These are phyloP conservation scores for Penicillium lividum DNA, from an alignment of 495 filamentous ascomycete genomes.

Conservation along the genomic window DNA sequence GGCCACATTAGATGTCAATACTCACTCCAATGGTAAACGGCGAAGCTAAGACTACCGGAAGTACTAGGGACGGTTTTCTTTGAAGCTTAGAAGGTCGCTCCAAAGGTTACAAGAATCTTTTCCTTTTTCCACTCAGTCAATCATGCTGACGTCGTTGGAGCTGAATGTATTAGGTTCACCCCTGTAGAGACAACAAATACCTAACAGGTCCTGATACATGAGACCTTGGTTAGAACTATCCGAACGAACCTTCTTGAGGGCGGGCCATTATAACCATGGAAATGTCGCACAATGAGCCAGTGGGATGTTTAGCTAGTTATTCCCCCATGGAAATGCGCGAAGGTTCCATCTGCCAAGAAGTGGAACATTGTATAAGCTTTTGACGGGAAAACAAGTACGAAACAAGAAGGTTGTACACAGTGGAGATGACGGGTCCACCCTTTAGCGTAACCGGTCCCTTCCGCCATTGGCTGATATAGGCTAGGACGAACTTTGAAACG, in stretches of 20 bases:
- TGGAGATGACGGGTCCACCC: conserved; percentile 8
- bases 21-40: background rate
- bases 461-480: conserved; percentile 8
- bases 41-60: background rate
- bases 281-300: conserved; percentile 6
- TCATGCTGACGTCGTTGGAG: conserved; percentile 42
- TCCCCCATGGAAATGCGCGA: conserved; percentile 7
- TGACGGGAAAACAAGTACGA: background rate
- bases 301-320: background rate
- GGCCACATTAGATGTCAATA: background rate
- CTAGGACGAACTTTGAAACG: background rate
- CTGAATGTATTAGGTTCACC: background rate
- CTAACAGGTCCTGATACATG: conserved; percentile 29
- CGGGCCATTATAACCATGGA: conserved; percentile 12
- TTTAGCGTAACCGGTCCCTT: conserved; percentile 13
- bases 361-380: conserved; percentile 10
- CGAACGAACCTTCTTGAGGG: conserved; percentile 43
- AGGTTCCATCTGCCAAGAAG: conserved; percentile 13
- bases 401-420: conserved; percentile 15
- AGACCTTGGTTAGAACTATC: conserved; percentile 21
- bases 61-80: background rate
- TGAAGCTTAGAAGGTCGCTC: background rate
- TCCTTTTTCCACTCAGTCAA: conserved; percentile 9
- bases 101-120: background rate
- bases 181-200: background rate